Conservation (phyloP, 345 rosid genomes). For the Lepidium didymum region DNA sequence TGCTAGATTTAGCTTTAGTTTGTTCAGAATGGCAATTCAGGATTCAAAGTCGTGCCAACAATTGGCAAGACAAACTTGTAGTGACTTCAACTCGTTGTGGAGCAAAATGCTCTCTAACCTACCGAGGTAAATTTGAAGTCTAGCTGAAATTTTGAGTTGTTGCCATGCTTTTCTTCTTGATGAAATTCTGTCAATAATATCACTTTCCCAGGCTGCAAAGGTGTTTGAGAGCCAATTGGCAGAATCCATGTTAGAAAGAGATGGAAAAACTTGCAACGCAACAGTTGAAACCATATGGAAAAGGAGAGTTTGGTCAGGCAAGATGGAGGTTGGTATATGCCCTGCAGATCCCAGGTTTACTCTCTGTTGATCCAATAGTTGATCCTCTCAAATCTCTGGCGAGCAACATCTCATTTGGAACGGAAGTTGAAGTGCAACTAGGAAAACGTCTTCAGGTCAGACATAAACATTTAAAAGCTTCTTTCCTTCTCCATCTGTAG, state of each 20-base stretch:
- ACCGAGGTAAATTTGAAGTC: slow-evolving; percentile 57
- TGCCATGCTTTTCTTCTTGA: background rate
- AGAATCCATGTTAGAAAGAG: slow-evolving; percentile 92
- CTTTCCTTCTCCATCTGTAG: background rate
- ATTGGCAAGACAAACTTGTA: slow-evolving; percentile 91
- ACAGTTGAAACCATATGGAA: slow-evolving; percentile 95
- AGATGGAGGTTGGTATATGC: slow-evolving; percentile 98
- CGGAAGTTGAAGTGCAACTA: slow-evolving; percentile 93
- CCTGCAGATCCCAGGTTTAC: slow-evolving; percentile 95
- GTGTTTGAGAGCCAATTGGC: slow-evolving; percentile 92
- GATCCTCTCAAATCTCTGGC: slow-evolving; percentile 94
- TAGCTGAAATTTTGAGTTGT: background rate
- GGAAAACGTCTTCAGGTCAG: slow-evolving; percentile 92
- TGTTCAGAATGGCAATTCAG: slow-evolving; percentile 97
- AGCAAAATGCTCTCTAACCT: slow-evolving; percentile 90
- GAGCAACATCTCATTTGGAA: slow-evolving; percentile 75
- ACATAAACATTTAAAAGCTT: background rate
- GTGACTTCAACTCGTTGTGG: slow-evolving; percentile 86
- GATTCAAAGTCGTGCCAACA: slow-evolving; percentile 93
- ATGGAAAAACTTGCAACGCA: slow-evolving; percentile 95
- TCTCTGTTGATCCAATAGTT: slow-evolving; percentile 92
- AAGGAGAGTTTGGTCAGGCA: slow-evolving; percentile 90
- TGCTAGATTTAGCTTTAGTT: slow-evolving; percentile 87
- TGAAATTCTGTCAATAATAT: background rate
- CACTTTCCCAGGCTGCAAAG: slow-evolving; percentile 66